Base-by-base conservation (phyloP, 495 filamentous ascomycete genomes). In the Aspergillus haitiensis region DNA sequence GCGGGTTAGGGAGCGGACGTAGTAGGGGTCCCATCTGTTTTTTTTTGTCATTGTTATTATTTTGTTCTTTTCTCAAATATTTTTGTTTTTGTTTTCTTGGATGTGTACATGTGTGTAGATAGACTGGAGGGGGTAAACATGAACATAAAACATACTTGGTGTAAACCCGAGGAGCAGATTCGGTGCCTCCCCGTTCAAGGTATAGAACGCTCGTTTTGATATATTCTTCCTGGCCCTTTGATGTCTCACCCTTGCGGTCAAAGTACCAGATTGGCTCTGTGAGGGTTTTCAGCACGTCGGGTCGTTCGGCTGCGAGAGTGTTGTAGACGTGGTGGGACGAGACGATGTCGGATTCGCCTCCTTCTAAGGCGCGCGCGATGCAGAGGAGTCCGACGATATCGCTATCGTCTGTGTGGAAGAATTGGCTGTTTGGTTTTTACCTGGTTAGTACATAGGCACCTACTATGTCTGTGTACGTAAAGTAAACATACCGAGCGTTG, bases 351-450 rank as follows among this genome's bases (percentile, higher is more conserved):
- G 84, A 88, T 72, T 97, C 92, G 55, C 92, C 92, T 55, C 92
- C 92, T 64, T 90, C 86, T 7, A 87, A 78, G 32, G 92, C 89
- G 52, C 85, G 83, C 15, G 89, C 82, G 35, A 96, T 81, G 75
- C 92, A 97, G 18, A 97, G 83, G 5, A 97, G 79, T 1, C 92
- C 92, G 49, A 97, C 92, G 34, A 97, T 75, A 62, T 97, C 92
- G 15, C 81, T 79, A 65, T 91, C 88, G 66, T 96, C 92, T 36
- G 87, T 82, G 72, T 96, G 92, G 78, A 93, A 96, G 74, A 81
- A 88, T 71, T 89, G 86, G 6, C 81, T 83, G 16, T 6, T 52
- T 11, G 32, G 33, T 37, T 18, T 32, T 68, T 50, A 64, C 46
- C 31, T 13, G 7, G 7, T 34, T 33, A 7, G 16, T 52, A 15